These are phyloP conservation scores for Physcomitrellopsis africana DNA, from an alignment of 225 moss, liverwort and hornwort genomes.

Conservation along the genomic window DNA sequence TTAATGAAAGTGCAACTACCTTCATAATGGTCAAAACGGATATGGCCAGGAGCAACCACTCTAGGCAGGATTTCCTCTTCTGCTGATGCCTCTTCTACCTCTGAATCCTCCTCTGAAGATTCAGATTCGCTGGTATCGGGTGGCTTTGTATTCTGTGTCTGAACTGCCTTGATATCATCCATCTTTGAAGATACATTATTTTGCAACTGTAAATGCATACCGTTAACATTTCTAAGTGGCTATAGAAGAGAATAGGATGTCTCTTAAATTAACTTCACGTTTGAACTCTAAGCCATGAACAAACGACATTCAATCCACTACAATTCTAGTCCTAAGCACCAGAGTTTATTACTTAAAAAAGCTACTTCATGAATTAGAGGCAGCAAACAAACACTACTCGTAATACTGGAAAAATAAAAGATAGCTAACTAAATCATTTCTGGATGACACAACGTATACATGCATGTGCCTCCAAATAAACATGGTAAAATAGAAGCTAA, in stretches of 20 bases:
- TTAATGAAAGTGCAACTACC: conserved; percentile 41
- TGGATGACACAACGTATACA: background rate
- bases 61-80: conserved; percentile 79
- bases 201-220: conserved; percentile 31
- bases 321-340: background rate
- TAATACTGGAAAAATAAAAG: conserved; percentile 10
- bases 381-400: background rate
- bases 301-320: background rate
- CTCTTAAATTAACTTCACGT: background rate
- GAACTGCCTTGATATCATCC: conserved; percentile 25
- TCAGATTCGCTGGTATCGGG: conserved; percentile 33
- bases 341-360: background rate
- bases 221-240: background rate
- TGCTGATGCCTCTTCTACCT: conserved; percentile 52
- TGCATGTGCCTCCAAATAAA: background rate
- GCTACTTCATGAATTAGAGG: conserved; percentile 1
- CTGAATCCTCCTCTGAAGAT: conserved; percentile 34
- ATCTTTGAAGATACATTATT: conserved; percentile 30
- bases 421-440: background rate
- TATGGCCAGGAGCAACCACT: conserved; percentile 83
- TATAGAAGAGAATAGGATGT: background rate
- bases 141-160: conserved; percentile 15
- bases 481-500: conserved; percentile 22
- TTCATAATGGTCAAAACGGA: conserved; percentile 75
- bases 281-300: background rate